Evolutionary conservation across 2,329 filamentous ascomycete genomes (phyloP), one percentile per base, ranked within the genome.

Genomic region (Ophiobolus disseminans): DNA sequence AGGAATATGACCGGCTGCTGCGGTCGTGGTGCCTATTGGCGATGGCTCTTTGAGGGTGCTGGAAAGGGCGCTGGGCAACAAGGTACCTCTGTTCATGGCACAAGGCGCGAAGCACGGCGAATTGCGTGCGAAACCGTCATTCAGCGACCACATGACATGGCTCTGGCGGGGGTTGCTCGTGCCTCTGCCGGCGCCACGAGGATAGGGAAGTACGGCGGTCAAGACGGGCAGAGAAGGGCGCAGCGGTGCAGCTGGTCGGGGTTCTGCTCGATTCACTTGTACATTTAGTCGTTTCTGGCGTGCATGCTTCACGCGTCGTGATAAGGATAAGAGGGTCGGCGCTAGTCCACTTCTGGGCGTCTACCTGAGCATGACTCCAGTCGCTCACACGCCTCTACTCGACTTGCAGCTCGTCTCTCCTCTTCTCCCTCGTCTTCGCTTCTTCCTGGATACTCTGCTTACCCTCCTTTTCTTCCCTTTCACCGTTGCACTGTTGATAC

Each of bases 91-190:
- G 23, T 26, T 16, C 14, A 31, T 55, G 53, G 52, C 57, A 59
- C 56, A 54, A 50, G 54, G 55, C 56, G 50, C 48, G 53, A 34
- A 35, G 40, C 37, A 43, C 40, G 58, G 47, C 58, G 55, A 60
- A 65, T 65, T 60, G 58, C 60, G 60, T 64, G 62, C 58, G 57
- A 48, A 44, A 49, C 52, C 58, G 60, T 64, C 58, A 62, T 59
- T 55, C 47, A 44, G 40, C 36, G 48, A 48, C 48, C 61, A 64
- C 54, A 58, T 66, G 63, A 62, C 55, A 39, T 49, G 45, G 32
- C 31, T 49, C 26, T 20, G 28, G 50, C 28, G 34, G 26, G 45
- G 31, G 22, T 40, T 16, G 25, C 45, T 45, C 44, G 49, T 50
- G 49, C 30, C 41, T 41, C 25, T 14, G 35, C 23, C 17, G 31